Percentiles rank a stretch among this genome's conserved stretches.
Evolutionary conservation across 2,329 filamentous ascomycete genomes (phyloP).

Genomic region (Colletotrichum plurivorum): DNA sequence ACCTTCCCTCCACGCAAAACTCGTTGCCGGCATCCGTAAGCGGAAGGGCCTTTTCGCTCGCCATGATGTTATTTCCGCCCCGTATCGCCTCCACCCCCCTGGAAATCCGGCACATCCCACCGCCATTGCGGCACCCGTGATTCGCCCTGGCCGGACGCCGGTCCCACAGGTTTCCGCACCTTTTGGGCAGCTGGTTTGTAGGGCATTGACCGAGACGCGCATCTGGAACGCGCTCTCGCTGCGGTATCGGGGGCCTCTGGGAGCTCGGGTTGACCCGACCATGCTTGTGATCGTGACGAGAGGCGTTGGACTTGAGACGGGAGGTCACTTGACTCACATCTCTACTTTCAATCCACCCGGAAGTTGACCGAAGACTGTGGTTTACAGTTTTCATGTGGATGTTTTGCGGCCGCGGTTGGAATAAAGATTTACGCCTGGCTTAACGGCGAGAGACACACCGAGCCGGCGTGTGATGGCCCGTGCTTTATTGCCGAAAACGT

Average conservation of each 20-base stretch:
- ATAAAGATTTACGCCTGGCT: background rate
- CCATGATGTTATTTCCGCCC: constrained; percentile 37
- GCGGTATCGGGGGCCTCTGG: constrained; percentile 28
- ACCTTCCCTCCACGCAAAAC: constrained; percentile 9
- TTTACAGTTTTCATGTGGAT: no score
- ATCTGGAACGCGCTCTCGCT: constrained; percentile 1
- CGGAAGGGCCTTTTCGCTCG: constrained; percentile 5
- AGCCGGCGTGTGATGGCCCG: constrained; percentile 3
- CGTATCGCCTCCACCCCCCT: constrained; percentile 28
- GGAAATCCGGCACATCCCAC: constrained; percentile 21
- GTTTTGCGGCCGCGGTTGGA: no score
- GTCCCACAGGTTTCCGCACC: constrained; percentile 23
- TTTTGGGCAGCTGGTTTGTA: constrained; percentile 17
- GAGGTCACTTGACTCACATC: background rate
- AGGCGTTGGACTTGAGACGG: background rate
- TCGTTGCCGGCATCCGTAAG: constrained; percentile 18
- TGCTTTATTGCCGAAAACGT: constrained; percentile 15
- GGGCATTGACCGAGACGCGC: constrained; percentile 7
- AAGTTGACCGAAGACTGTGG: no score
- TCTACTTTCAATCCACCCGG: no score
- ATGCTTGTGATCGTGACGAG: no score
- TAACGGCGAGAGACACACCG: background rate
- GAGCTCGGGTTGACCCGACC: no score
- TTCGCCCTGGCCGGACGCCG: constrained; percentile 28
- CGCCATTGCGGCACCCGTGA: constrained; percentile 18